Base-by-base conservation (phyloP, 495 filamentous ascomycete genomes). In the Umbilicaria muhlenbergii region DNA sequence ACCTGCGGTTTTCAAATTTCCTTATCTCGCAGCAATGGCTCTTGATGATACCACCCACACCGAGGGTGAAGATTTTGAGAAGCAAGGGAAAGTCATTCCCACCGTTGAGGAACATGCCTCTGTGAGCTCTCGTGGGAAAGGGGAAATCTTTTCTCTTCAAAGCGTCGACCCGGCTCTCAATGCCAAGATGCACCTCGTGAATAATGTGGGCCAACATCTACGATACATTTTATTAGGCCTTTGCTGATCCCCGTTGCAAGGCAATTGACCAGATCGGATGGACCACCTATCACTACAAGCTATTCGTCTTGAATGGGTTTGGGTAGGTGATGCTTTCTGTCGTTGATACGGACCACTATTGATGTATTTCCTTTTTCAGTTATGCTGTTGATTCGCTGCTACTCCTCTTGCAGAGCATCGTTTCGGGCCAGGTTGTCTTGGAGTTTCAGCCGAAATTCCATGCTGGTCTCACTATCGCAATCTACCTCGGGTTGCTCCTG, bases 401-500 rank as follows among this genome's bases (percentile, higher is more conserved):
- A 45, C 32, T 35, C 39, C 38, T 11, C 31, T n/a, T 17, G 35
- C 42, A 64, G 61, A 58, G 62, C 16, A 54, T 64, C 17, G 50
- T 64, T 32, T 60, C 12, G 46, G 55, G 19, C 53, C 51, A 37
- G 58, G 62, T 34, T 60, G 53, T 44, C 56, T 58, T 15, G 46
- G 49, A 15, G 56, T 59, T 13, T 52, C 50, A 18, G 43, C 45
- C 36, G 28, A 52, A 18, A 47, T 60, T 42, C 24, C 24, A 28
- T 6, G 47, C 52, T 5, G 57, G 59, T 8, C 47, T 64, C 34
- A 43, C 61, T 12, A 40, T 66, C 11, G 62, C 61, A 11, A 58
- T 56, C 6, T 57, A 65, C 40, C 47, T 61, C 18, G 65, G 65
- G 16, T 67, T 75, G 63, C 58, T 75, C 10, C 56, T 67, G 7